Percentiles rank a stretch among this genome's conserved stretches.
Conservation (phyloP, 192 early-diverging fungal species). For the Backusella morwellensis region DNA sequence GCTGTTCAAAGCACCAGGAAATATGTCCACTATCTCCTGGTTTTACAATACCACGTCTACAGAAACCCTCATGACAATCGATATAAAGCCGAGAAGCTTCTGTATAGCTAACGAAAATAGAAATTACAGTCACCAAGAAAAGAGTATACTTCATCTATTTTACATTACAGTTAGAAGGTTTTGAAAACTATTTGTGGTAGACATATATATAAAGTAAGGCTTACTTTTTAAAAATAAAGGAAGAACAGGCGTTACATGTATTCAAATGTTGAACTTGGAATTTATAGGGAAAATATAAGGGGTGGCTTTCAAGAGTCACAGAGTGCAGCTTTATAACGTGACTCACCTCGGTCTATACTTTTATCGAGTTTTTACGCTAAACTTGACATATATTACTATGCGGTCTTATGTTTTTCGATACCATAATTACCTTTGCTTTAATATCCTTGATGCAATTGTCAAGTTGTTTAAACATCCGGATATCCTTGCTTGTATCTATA, state of each 20-base stretch:
- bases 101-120: neutral
- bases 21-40: neutral
- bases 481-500: too few relatives aligned
- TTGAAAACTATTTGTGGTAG: neutral
- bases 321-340: neutral
- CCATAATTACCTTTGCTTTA: too few relatives aligned
- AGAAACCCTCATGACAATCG: neutral
- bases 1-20: neutral
- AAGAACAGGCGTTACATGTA: neutral
- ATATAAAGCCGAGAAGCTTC: neutral
- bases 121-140: neutral
- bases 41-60: neutral
- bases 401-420: too few relatives aligned
- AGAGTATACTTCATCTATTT: neutral
- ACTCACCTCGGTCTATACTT: neutral
- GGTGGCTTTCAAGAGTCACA: neutral
- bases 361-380: too few relatives aligned
- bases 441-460: too few relatives aligned
- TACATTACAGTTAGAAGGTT: neutral
- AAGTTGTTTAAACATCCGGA: too few relatives aligned
- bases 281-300: neutral
- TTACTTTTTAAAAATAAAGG: neutral
- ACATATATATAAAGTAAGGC: neutral
- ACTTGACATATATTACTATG: too few relatives aligned
- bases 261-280: neutral